Evolutionary conservation across 306 rosid species (phyloP).

Genomic region (Ormosia emarginata): DNA sequence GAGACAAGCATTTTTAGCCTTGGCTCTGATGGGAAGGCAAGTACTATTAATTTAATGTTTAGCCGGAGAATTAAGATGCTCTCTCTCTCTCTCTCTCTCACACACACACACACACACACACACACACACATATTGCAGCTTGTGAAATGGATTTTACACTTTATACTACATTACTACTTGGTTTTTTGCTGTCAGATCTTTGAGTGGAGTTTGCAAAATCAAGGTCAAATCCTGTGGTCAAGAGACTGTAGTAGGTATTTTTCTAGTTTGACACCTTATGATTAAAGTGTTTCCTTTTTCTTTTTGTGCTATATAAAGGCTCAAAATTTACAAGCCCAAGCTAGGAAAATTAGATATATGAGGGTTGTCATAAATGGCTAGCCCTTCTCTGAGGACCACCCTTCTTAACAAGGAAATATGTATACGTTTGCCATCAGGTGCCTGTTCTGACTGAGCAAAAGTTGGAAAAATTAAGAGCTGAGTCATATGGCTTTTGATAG

Average conservation of each 20-base stretch:
- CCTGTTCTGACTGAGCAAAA: neutral
- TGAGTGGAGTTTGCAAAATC: conserved; percentile 98
- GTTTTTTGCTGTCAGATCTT: conserved; percentile 57
- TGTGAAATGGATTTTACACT: neutral
- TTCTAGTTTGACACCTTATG: conserved; percentile 12
- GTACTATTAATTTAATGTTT: conserved; percentile 25
- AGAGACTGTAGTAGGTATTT: conserved; percentile 73
- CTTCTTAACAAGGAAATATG: neutral
- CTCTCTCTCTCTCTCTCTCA: too few species aligned
- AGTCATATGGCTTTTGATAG: neutral
- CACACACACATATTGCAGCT: neutral
- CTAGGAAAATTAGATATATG: neutral
- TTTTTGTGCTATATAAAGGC: neutral
- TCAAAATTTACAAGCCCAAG: neutral
- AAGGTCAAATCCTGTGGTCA: conserved; percentile 94
- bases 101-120: too few species aligned
- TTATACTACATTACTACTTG: conserved; percentile 4
- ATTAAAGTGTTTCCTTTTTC: neutral
- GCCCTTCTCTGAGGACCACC: neutral
- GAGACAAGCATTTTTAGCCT: conserved; percentile 96
- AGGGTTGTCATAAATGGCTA: neutral
- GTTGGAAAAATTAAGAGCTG: neutral
- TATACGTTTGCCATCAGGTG: neutral
- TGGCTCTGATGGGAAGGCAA: conserved; percentile 90
- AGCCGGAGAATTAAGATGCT: neutral